Conservation (phyloP, 495 filamentous ascomycete genomes). For the Hypoxylon intermedium region DNA sequence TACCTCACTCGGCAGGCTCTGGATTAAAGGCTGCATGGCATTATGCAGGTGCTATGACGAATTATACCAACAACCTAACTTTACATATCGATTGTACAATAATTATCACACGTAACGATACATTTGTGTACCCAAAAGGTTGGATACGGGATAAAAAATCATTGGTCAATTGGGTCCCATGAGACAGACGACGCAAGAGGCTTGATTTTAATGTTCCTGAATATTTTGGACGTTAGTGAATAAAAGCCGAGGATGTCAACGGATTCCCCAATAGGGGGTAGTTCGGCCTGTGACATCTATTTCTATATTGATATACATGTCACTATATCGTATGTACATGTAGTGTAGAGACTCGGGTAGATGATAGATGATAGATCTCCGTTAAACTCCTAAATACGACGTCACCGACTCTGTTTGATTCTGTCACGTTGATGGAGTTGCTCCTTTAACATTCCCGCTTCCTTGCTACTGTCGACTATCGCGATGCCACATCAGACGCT, state of each 20-base stretch:
- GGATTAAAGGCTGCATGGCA: constrained; percentile 31
- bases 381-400: constrained; percentile 23
- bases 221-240: neutral
- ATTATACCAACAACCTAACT: constrained; percentile 33
- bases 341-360: neutral
- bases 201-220: neutral
- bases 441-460: constrained; percentile 8
- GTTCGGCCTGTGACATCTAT: constrained; percentile 13
- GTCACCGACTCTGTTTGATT: constrained; percentile 21
- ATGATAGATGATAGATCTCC: constrained; percentile 21
- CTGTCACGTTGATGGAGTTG: constrained; percentile 24
- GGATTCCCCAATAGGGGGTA: neutral
- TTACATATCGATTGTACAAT: constrained; percentile 3
- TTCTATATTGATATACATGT: constrained; percentile 26
- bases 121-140: constrained; percentile 3
- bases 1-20: constrained; percentile 22
- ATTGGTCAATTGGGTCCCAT: neutral
- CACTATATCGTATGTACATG: constrained; percentile 6
- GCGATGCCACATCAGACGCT: constrained; percentile 9
- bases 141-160: neutral
- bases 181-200: neutral
- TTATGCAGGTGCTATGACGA: constrained; percentile 40
- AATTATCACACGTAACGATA: neutral
- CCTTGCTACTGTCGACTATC: constrained; percentile 9
- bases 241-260: neutral